Evolutionary conservation across 2,329 filamentous ascomycete species (phyloP), one percentile per base, ranked within the genome.

Genomic region (Bipolaris gigantea): DNA sequence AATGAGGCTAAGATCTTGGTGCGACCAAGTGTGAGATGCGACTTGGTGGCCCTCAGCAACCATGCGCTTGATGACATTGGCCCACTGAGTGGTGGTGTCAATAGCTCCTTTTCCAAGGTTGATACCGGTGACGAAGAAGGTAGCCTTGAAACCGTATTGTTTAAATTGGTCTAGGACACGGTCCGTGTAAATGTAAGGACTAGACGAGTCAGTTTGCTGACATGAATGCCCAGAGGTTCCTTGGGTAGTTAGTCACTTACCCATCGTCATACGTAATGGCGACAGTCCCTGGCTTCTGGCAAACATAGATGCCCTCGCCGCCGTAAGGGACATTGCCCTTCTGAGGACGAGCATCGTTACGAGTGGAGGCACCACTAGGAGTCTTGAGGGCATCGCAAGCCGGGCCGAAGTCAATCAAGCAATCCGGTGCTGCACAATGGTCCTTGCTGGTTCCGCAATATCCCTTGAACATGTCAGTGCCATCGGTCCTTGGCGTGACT

Each of bases 261-360:
- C 86, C 86, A 63, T 89, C 86, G 61, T 89, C 86, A 57, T 83
- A 89, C 0, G 85, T 89, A 50, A 89, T 75, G 23, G 86, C 86
- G 61, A 89, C 80, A 10, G 83, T 83, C 48, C 85, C 83, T 3
- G 80, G 75, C 15, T 61, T 64, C 43, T 70, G 70, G 63, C 83
- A 85, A 48, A 77, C 73, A 59, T 83, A 84, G 52, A 88, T 82
- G 19, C 81, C 80, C 1, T 69, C 77, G 34, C 81, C 77, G 18
- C 85, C 85, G 52, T 87, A 86, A 0, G 77, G 74, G 2, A 86
- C 75, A 7, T 57, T 73, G 10, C 85, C 85, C 8, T 84, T 66
- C 27, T 81, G 76, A 1, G 82, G 75, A 13, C 86, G 80, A 30
- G 78, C 67, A 47, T 86, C 69, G 2, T 71, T 75, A 4, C 77